phyloP scores from a whole-genome alignment of 345 rosid species.

The Bruguiera sexangula region DNA sequence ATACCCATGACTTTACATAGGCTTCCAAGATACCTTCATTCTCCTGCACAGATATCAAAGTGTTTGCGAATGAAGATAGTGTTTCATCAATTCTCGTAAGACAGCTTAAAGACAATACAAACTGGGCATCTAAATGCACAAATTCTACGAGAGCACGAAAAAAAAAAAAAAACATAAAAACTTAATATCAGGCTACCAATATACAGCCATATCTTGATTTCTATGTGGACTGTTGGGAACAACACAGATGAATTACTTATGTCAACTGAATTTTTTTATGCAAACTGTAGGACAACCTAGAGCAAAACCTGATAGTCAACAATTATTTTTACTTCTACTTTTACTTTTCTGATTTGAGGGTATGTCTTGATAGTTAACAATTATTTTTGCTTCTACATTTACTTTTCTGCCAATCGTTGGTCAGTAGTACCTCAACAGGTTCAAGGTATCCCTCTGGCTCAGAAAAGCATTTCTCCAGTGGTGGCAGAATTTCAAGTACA shows the following conservation, averaged over 20 bases:
- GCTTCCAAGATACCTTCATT: conserved; percentile 68
- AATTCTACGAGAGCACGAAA: no score
- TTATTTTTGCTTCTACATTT: no score
- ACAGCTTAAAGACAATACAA: no score
- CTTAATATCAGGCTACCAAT: no score
- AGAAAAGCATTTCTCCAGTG: conserved; percentile 61
- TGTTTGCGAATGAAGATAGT: not conserved
- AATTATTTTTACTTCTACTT: not conserved
- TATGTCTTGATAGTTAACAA: no score
- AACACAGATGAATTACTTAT: not conserved
- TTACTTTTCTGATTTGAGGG: not conserved
- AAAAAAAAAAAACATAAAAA: no score
- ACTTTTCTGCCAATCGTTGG: not conserved
- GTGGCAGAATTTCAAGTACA: conserved; percentile 83
- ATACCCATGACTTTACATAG: conserved; percentile 70
- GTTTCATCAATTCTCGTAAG: not conserved
- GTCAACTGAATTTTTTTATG: not conserved
- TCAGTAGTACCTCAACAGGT: conserved; percentile 63
- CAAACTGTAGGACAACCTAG: not conserved
- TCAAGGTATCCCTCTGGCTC: conserved; percentile 70
- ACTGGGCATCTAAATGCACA: no score
- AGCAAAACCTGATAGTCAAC: not conserved
- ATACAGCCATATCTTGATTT: not conserved
- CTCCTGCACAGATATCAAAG: conserved; percentile 42
- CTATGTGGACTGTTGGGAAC: not conserved